Conservation (phyloP, 2,329 filamentous ascomycete genomes). For the Plectosphaerella cucumerina region DNA sequence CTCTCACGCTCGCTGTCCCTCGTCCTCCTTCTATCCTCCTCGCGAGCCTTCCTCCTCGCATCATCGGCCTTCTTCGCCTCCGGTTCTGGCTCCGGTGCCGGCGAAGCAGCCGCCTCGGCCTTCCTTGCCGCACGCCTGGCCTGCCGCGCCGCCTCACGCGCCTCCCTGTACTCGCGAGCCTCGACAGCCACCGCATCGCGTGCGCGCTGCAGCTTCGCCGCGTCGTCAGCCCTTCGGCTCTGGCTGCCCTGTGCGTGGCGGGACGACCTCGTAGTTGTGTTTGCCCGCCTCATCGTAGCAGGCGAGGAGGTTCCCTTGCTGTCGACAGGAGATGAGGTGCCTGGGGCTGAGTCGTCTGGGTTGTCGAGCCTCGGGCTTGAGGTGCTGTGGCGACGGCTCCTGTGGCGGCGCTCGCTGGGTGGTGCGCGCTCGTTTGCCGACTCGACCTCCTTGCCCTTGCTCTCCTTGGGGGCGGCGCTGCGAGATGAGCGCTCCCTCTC, state of each 20-base stretch:
- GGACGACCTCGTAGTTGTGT: slow-evolving; percentile 20
- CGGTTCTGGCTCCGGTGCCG: slow-evolving; percentile 16
- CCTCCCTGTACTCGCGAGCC: slow-evolving; percentile 10
- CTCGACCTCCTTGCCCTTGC: slow-evolving; percentile 29
- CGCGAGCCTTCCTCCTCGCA: slow-evolving; percentile 23
- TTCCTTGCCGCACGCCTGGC: slow-evolving; percentile 19
- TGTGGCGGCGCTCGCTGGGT: slow-evolving; percentile 26
- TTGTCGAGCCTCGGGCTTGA: slow-evolving; percentile 4
- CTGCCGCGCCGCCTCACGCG: slow-evolving; percentile 23
- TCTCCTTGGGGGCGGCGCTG: slow-evolving; percentile 10
- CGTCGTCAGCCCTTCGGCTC: slow-evolving; percentile 22
- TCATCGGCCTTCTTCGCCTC: slow-evolving; percentile 21
- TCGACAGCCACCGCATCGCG: slow-evolving; percentile 16
- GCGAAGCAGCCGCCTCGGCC: slow-evolving; percentile 9
- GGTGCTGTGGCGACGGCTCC: slow-evolving; percentile 36
- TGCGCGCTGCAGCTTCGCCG: slow-evolving; percentile 17
- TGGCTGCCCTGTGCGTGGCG: slow-evolving; percentile 12
- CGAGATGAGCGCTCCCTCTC: slow-evolving; percentile 4
- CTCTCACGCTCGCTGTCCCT: slow-evolving; percentile 13
- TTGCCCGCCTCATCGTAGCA: slow-evolving; percentile 23
- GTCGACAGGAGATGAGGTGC: slow-evolving; percentile 12
- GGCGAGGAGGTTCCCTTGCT: slow-evolving; percentile 13
- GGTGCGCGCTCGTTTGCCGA: slow-evolving; percentile 6
- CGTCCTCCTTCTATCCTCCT: slow-evolving; percentile 15
- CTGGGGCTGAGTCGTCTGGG: slow-evolving; percentile 23